Evolutionary conservation across 2,329 filamentous ascomycete species (phyloP), one percentile per base, ranked within the genome.

Genomic region (Xylariaceae sp.): DNA sequence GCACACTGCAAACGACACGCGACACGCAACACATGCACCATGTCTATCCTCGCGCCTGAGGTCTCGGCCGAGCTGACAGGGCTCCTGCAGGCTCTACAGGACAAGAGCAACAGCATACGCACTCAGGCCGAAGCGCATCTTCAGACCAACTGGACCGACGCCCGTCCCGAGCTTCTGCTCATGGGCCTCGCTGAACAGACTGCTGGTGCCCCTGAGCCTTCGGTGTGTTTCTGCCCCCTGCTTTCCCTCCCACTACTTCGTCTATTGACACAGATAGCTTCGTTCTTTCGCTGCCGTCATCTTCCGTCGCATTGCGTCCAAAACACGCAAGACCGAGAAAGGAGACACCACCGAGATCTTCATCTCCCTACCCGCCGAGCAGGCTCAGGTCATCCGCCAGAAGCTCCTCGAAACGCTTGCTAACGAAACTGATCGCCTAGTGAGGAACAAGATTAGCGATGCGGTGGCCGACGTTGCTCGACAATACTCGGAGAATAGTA

Each of bases 181-280:
- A 94, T 97, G 87, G 94, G 91, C 58, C 75, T 99, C 62, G 91
- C 87, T 38, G 94, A 97, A 74, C 92, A 97, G 72, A 85, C 96
- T 61, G 84, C 89, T 64, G 83, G 80, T 57, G 83, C 87, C n/a
- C 81, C 82, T 59, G 85, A 92, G 65, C 75, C 82, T 59, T 77
- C 81, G 52, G 89, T 94, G 78, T 71, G 81, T 72, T 42, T 42
- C 18, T 44, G 32, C 19, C 49, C 40, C 30, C 22, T 44, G 19
- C 27, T 27, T 10, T 36, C 30, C 7, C 45, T 39, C 42, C 48
- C 53, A 32, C 47, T 35, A 31, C 45, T 36, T 41, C 22, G 22
- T 5, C 39, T 42, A 19, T 42, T 45, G 7, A 27, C 39, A n/a
- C 43, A 17, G 44, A 53, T 64, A 96, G 91, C 86, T 85, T 53